Base-by-base conservation (phyloP, 2,329 filamentous ascomycete genomes). In the Fusarium dlaminii region DNA sequence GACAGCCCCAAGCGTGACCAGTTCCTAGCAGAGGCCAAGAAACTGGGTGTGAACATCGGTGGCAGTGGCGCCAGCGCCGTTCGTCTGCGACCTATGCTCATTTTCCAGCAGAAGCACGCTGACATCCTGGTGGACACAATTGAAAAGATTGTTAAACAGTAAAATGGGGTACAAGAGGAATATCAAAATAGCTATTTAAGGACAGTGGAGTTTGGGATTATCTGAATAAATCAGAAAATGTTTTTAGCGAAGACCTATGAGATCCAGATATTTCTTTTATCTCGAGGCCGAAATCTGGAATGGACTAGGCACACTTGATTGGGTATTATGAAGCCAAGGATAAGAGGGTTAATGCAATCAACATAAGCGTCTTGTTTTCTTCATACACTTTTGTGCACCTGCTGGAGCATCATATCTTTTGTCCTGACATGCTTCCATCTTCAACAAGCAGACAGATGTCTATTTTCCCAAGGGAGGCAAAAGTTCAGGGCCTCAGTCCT, bases 61-160 rank as follows among this genome's bases (percentile, higher is more conserved):
- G 95, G 95, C 58, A 92, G 91, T 77, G 95, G 95, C 20, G 87
- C 88, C 79, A 86, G 79, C 61, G 94, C 95, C 34, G 93, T 98
- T 18, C 87, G 95, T 57, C 85, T 98, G 81, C 87, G 95, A 78
- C 95, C 95, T 48, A 98, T 98, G 95, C 85, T 98, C 77, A 92
- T 95, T 79, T 96, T 98, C 87, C 93, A 98, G 90, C 90, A 94
- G 88, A 90, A 93, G 81, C 96, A 98, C 83, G 95, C 93, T 29
- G 94, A 98, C 84, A 91, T 98, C 68, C 85, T 98, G 77, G 83
- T 97, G 55, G 94, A 94, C 77, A 89, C 88, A 30, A 80, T 97
- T 75, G 94, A 97, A 87, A 94, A 93, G 87, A 86, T 95, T 75
- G 88, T 91, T 75, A 89, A 84, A 74, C 83, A 83, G 52, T 76